A percentile compares a stretch with the other conserved stretches of the same genome.
Evolutionary conservation across 768 basidiomycete species (phyloP).

Genomic region (Dioszegia aurantiaca): DNA sequence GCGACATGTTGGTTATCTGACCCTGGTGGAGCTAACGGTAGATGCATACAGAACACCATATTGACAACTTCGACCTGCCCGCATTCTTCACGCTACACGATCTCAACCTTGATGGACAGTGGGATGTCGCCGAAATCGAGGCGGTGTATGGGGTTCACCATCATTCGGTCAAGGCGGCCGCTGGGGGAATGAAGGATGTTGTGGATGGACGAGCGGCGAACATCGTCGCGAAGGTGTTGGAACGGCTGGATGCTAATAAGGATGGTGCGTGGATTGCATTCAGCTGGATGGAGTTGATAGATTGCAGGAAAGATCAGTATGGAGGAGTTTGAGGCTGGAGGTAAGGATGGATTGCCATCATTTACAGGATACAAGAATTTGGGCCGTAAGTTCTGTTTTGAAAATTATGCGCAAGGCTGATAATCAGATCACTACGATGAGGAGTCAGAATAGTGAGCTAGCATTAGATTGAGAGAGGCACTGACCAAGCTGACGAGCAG

Average conservation of each 20-base stretch:
- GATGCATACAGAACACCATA: conserved; percentile 51
- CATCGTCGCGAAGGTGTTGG: conserved; percentile 70
- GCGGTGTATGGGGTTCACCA: conserved; percentile 96
- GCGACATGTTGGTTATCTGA: conserved; percentile 70
- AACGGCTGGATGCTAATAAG: conserved; percentile 66
- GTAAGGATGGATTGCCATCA: conserved; percentile 48
- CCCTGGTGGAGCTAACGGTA: conserved; percentile 16
- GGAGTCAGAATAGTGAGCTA: conserved; percentile 52
- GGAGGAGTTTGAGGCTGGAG: conserved; percentile 49
- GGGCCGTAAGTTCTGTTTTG: conserved; percentile 42
- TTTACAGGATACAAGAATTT: conserved; percentile 51
- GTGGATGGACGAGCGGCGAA: conserved; percentile 77
- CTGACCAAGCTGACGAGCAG: conserved; percentile 28
- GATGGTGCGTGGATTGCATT: conserved; percentile 64
- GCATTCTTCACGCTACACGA: conserved; percentile 97
- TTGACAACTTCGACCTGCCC: conserved; percentile 64
- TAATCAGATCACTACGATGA: conserved; percentile 48
- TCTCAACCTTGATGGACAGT: conserved; percentile 76
- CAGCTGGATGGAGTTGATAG: too few species aligned
- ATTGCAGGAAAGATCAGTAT: conserved; percentile 41
- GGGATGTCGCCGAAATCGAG: conserved; percentile 85
- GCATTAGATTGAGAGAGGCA: not conserved
- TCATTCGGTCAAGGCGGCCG: conserved; percentile 74
- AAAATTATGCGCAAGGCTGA: conserved; percentile 4
- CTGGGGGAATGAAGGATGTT: conserved; percentile 57